Conservation (phyloP, 2,329 filamentous ascomycete species). For the Aspergillus japonicus region DNA sequence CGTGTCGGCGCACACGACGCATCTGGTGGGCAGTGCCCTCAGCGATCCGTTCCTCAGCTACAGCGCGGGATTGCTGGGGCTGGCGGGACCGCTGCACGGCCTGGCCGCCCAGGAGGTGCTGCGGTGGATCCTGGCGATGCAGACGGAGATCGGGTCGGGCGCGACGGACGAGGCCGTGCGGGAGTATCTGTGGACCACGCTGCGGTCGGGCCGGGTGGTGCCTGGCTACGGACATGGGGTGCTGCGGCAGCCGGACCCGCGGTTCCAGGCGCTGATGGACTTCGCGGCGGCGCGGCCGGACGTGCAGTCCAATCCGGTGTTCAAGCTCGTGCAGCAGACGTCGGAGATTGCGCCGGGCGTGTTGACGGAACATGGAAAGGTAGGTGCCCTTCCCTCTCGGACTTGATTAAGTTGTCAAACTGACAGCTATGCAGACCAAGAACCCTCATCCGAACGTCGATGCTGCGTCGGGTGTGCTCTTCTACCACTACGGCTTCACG, state of each 20-base stretch:
- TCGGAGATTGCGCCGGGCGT: constrained; percentile 87
- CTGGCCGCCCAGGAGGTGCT: constrained; percentile 96
- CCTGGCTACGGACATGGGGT: constrained; percentile 96
- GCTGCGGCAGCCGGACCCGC: constrained; percentile 92
- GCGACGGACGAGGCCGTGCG: constrained; percentile 81
- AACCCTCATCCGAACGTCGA: constrained; percentile 98
- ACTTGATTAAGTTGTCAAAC: constrained; percentile 1
- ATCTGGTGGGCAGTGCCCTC: constrained; percentile 90
- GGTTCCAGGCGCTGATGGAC: constrained; percentile 95
- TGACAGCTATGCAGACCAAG: constrained; percentile 62
- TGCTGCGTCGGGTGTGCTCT: constrained; percentile 86
- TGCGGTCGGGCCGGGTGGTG: constrained; percentile 91
- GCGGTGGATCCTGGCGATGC: constrained; percentile 96
- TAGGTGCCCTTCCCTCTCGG: constrained; percentile 23
- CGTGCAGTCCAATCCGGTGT: constrained; percentile 83
- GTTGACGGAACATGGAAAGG: constrained; percentile 89
- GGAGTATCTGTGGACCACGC: constrained; percentile 86
- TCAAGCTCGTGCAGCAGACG: constrained; percentile 91
- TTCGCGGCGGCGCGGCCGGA: constrained; percentile 83
- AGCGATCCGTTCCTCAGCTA: constrained; percentile 96
- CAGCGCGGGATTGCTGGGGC: constrained; percentile 89
- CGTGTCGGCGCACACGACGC: constrained; percentile 91
- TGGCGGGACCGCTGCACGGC: constrained; percentile 90
- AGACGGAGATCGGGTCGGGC: constrained; percentile 73
- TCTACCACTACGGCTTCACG: constrained; percentile 97